Conservation (phyloP, 306 rosid genomes). For the Acacia confusa region DNA sequence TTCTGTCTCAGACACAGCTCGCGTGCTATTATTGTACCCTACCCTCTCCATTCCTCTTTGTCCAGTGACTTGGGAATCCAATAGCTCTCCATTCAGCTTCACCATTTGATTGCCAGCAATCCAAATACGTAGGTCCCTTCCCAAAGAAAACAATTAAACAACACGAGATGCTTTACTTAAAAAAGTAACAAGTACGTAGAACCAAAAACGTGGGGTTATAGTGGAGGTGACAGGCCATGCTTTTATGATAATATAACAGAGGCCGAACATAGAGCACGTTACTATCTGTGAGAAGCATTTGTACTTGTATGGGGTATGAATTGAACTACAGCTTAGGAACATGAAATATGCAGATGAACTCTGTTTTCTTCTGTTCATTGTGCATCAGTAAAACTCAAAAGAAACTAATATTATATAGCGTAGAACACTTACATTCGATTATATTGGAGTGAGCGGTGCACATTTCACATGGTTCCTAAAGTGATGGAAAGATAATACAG, state of each 20-base stretch:
- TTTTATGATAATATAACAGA: not conserved
- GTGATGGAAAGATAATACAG: no score
- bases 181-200: not conserved
- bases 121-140: no score
- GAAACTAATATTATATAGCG: no score
- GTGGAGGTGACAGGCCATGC: not conserved
- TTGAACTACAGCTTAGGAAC: not conserved
- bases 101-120: no score
- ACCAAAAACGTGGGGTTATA: not conserved
- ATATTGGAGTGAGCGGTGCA: no score
- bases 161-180: not conserved
- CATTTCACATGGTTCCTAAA: no score
- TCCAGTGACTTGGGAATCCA: not conserved
- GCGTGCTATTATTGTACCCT: not conserved
- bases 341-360: not conserved
- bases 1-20: conserved; percentile 3
- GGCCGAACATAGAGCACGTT: not conserved
- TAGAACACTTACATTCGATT: no score
- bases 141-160: no score
- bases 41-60: not conserved
- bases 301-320: not conserved
- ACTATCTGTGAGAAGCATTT: not conserved
- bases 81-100: not conserved
- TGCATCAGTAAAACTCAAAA: no score
- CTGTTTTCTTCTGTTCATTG: not conserved